Evolutionary conservation across 2,329 filamentous ascomycete genomes (phyloP).

Genomic region (Verticillium dahliae): DNA sequence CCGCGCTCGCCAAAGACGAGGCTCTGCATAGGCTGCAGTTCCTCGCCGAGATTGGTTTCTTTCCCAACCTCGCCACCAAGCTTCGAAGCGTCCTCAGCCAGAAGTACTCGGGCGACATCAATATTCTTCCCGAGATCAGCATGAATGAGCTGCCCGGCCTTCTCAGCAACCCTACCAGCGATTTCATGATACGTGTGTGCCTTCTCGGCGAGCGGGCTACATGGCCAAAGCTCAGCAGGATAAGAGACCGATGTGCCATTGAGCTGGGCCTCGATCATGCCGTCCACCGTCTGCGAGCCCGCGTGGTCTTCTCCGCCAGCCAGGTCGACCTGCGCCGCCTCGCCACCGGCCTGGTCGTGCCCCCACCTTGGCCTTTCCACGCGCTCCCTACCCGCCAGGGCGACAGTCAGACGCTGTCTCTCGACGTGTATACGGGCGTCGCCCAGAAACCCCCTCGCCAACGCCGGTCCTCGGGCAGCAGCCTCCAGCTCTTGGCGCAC

Average conservation of each 20-base stretch:
- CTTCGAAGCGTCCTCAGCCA: slow-evolving; percentile 77
- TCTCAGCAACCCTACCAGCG: slow-evolving; percentile 74
- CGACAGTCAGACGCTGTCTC: slow-evolving; percentile 12
- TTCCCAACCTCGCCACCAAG: slow-evolving; percentile 74
- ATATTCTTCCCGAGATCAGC: slow-evolving; percentile 76
- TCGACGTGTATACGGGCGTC: slow-evolving; percentile 8
- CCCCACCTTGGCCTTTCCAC: slow-evolving; percentile 16
- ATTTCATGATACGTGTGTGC: slow-evolving; percentile 79
- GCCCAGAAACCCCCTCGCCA: slow-evolving; percentile 26
- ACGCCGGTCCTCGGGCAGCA: slow-evolving; percentile 45
- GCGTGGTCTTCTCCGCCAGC: slow-evolving; percentile 62
- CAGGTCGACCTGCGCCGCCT: slow-evolving; percentile 53
- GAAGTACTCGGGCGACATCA: slow-evolving; percentile 92
- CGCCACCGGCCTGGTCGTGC: slow-evolving; percentile 19
- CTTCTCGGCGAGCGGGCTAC: slow-evolving; percentile 77
- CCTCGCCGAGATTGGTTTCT: slow-evolving; percentile 71
- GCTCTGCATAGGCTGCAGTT: slow-evolving; percentile 74
- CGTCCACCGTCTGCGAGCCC: slow-evolving; percentile 60
- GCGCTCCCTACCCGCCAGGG: slow-evolving; percentile 10
- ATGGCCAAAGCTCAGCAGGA: slow-evolving; percentile 82
- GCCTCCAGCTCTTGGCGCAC: slow-evolving; percentile 31
- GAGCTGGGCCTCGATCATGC: slow-evolving; percentile 77
- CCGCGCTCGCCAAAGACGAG: slow-evolving; percentile 71
- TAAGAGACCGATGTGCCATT: slow-evolving; percentile 81
- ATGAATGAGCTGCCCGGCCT: slow-evolving; percentile 69